A percentile compares a stretch with the other conserved stretches of the same genome.
Evolutionary conservation across 495 filamentous ascomycete genomes (phyloP).

Genomic region (Hyaloscypha bicolor): DNA sequence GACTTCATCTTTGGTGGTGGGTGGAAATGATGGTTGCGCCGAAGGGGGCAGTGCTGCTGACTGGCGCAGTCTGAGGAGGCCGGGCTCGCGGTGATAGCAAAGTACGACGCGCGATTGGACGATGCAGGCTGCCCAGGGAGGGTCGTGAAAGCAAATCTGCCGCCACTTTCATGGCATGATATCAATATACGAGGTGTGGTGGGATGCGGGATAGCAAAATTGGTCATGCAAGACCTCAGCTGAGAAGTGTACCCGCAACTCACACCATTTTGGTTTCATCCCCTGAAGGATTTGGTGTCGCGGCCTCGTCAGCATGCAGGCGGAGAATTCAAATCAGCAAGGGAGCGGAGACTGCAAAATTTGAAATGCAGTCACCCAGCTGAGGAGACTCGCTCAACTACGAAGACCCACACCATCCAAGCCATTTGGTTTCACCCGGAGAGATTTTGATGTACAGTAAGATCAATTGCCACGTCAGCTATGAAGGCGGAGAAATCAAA

Average conservation of each 20-base stretch:
- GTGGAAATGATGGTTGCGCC: neutral
- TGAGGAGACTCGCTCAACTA: too few relatives aligned
- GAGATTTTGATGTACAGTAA: too few relatives aligned
- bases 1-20: neutral
- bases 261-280: neutral
- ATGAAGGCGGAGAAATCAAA: too few relatives aligned
- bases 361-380: too few relatives aligned
- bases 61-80: neutral
- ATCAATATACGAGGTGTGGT: neutral
- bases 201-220: neutral
- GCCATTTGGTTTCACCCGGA: too few relatives aligned
- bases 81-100: neutral
- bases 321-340: neutral
- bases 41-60: neutral
- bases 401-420: too few relatives aligned
- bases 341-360: too few relatives aligned
- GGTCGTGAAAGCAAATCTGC: neutral
- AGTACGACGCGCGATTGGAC: neutral
- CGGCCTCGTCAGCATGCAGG: neutral
- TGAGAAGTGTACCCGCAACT: neutral
- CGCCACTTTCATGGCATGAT: neutral
- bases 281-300: neutral
- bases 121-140: neutral
- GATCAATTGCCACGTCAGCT: too few relatives aligned
- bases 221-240: neutral